Percentiles rank a stretch among this genome's conserved stretches.
These are phyloP conservation scores for Lactifluus echinatus DNA, from an alignment of 768 basidiomycete genomes.

Conservation along the genomic window DNA sequence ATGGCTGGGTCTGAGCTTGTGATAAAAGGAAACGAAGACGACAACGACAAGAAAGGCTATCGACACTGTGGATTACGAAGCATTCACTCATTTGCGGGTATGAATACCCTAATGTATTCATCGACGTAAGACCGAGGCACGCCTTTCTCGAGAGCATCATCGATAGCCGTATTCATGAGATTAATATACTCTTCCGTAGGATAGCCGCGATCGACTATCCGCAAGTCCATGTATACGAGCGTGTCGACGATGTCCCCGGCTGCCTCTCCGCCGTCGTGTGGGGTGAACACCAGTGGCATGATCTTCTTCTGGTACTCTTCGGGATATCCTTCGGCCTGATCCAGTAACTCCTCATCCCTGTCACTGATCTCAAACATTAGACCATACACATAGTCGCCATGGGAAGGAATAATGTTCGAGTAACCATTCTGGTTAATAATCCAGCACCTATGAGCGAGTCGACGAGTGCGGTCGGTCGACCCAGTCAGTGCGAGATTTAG, in stretches of 20 bases:
- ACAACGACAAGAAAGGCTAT: too few species aligned
- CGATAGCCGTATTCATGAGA: constrained; percentile 9
- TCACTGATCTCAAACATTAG: constrained; percentile 5
- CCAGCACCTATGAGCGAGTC: constrained; percentile 9
- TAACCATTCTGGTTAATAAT: constrained; percentile 12
- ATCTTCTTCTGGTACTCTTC: background rate
- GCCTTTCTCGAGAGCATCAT: constrained; percentile 7
- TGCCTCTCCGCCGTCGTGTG: too few species aligned
- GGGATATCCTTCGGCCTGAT: constrained; percentile 3
- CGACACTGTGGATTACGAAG: too few species aligned
- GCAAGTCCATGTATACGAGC: constrained; percentile 9
- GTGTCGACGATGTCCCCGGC: background rate
- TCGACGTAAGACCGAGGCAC: constrained; percentile 9
- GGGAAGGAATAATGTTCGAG: constrained; percentile 8
- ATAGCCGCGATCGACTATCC: background rate
- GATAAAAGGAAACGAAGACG: too few species aligned
- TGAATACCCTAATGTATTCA: constrained; percentile 12
- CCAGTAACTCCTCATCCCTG: constrained; percentile 5
- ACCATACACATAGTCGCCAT: constrained; percentile 6
- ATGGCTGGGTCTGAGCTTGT: too few species aligned
- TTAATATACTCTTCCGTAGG: constrained; percentile 17
- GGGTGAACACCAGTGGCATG: background rate
- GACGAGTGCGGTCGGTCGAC: too few species aligned
- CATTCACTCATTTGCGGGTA: too few species aligned
- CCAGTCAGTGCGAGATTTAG: too few species aligned